Evolutionary conservation across 371 early-diverging fungal species (phyloP).

Genomic region (Lichtheimia corymbifera): DNA sequence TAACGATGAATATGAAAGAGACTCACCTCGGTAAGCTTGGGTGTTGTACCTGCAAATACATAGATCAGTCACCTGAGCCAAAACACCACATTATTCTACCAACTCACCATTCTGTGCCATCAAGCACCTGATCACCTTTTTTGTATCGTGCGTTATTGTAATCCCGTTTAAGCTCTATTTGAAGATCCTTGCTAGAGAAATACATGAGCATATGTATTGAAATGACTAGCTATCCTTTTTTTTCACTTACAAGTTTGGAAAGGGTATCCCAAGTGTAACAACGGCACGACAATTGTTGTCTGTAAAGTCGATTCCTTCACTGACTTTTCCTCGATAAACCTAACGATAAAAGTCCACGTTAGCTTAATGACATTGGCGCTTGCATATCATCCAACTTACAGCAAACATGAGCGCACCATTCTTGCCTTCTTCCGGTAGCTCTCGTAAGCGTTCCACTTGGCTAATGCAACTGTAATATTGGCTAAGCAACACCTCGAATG

Average conservation of each 20-base stretch:
- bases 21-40: constrained; percentile 76
- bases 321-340: constrained; percentile 88
- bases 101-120: constrained; percentile 31
- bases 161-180: constrained; percentile 37
- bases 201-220: not conserved
- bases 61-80: not conserved
- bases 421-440: not conserved
- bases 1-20: not conserved
- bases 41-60: constrained; percentile 68
- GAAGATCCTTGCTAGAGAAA: constrained; percentile 33
- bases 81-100: not conserved
- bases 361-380: not conserved
- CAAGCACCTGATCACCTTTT: constrained; percentile 13
- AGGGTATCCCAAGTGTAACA: constrained; percentile 92
- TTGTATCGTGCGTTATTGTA: constrained; percentile 35
- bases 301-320: constrained; percentile 95
- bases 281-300: constrained; percentile 90
- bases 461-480: constrained; percentile 46
- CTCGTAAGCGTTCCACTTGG: constrained; percentile 1
- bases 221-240: not conserved
- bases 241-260: constrained; percentile 52
- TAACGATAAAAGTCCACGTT: constrained; percentile 15
- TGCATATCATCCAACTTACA: constrained; percentile 28
- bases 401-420: constrained; percentile 67
- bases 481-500: constrained; percentile 56